Conservation (phyloP, 306 rosid species). For the Datisca glomerata region DNA sequence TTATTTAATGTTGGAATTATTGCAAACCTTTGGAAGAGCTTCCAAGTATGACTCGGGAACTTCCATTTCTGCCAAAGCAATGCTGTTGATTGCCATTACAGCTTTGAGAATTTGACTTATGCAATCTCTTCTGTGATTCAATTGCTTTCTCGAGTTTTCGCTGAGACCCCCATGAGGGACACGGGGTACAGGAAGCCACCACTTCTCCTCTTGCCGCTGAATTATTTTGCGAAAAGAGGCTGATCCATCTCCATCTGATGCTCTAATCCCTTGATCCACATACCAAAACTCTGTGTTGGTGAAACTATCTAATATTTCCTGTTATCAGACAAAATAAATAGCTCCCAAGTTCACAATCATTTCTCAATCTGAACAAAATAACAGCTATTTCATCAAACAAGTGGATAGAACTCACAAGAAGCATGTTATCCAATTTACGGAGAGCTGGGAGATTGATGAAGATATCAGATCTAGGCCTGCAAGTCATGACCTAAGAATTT, state of each 20-base stretch:
- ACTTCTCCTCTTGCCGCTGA: constrained; percentile 90
- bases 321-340: too few species aligned
- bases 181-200: constrained; percentile 98
- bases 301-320: constrained; percentile 81
- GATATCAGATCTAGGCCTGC: constrained; percentile 44
- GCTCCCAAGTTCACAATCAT: background rate
- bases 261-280: constrained; percentile 82
- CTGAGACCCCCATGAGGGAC: constrained; percentile 69
- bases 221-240: constrained; percentile 61
- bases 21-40: constrained; percentile 63
- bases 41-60: constrained; percentile 83
- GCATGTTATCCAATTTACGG: constrained; percentile 42
- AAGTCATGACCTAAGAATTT: constrained; percentile 41
- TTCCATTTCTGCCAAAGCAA: constrained; percentile 74
- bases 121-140: constrained; percentile 74
- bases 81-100: constrained; percentile 75
- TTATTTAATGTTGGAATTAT: background rate
- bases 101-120: constrained; percentile 76
- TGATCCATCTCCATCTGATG: constrained; percentile 63
- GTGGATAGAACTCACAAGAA: constrained; percentile 25
- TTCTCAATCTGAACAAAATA: background rate
- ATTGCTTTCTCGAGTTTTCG: constrained; percentile 61
- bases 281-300: constrained; percentile 72
- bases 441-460: constrained; percentile 45
- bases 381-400: background rate